These are phyloP conservation scores for Aspergillus latus DNA, from an alignment of 2,329 filamentous ascomycete genomes.

Conservation along the genomic window DNA sequence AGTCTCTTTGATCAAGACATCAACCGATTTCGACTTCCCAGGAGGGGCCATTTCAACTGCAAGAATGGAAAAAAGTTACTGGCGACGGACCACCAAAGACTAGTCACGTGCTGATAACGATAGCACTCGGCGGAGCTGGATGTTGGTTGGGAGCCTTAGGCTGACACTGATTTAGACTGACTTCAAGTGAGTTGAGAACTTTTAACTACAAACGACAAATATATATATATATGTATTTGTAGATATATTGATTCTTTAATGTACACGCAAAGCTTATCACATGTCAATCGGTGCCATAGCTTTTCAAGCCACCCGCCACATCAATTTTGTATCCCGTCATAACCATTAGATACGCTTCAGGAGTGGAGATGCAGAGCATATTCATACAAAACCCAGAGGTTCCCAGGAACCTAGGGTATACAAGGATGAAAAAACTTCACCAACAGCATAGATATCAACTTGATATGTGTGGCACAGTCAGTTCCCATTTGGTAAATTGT, in stretches of 20 bases:
- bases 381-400: constrained; percentile 1
- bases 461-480: neutral
- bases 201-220: neutral
- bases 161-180: too few relatives aligned
- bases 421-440: neutral
- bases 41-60: neutral
- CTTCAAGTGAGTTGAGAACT: too few relatives aligned
- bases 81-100: neutral
- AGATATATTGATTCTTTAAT: neutral
- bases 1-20: neutral
- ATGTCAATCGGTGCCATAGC: neutral
- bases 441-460: neutral
- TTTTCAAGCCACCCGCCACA: neutral
- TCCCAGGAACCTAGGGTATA: neutral
- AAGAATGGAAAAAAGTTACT: neutral
- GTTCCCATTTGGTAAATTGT: neutral
- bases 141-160: too few relatives aligned
- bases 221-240: neutral
- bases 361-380: constrained; percentile 12
- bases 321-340: neutral
- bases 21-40: neutral
- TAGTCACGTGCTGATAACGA: constrained; percentile 9
- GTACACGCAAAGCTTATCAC: neutral
- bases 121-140: neutral
- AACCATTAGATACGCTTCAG: neutral